Evolutionary conservation across 1,284 basidiomycete species (phyloP).

Genomic region (Caloboletus inedulis): DNA sequence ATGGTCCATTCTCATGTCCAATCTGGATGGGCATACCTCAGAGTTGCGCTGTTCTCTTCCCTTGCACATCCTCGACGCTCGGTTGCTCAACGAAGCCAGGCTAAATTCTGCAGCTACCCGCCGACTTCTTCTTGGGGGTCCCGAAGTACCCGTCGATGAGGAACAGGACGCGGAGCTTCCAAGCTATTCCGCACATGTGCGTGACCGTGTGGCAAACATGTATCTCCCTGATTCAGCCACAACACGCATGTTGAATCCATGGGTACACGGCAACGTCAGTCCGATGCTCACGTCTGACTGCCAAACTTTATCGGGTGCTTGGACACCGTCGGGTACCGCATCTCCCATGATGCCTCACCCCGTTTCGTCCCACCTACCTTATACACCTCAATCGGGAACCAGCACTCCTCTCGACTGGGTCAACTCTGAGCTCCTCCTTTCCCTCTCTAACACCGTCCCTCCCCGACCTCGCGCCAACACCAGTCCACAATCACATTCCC

Average conservation of each 20-base stretch:
- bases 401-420: slow-evolving; percentile 68
- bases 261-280: slow-evolving; percentile 37
- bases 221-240: slow-evolving; percentile 61
- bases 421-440: slow-evolving; percentile 77
- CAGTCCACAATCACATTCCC: slow-evolving; percentile 17
- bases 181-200: slow-evolving; percentile 83
- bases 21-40: slow-evolving; percentile 85
- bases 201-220: slow-evolving; percentile 85
- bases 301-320: slow-evolving; percentile 14
- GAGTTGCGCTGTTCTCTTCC: slow-evolving; percentile 91
- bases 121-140: slow-evolving; percentile 46
- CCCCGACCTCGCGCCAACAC: slow-evolving; percentile 21
- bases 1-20: slow-evolving; percentile 75
- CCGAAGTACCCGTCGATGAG: slow-evolving; percentile 39
- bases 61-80: slow-evolving; percentile 73
- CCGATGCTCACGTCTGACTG: slow-evolving; percentile 36
- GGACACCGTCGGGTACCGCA: slow-evolving; percentile 30
- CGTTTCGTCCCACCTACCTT: slow-evolving; percentile 42
- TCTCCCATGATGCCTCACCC: slow-evolving; percentile 39
- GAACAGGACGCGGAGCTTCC: slow-evolving; percentile 75
- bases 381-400: slow-evolving; percentile 40
- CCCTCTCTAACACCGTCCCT: slow-evolving; percentile 43
- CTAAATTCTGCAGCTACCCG: slow-evolving; percentile 69
- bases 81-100: slow-evolving; percentile 72
- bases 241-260: slow-evolving; percentile 65